Percentiles rank a stretch among this genome's conserved stretches.
Conservation (phyloP, 2,329 filamentous ascomycete species). For the Colletotrichum graminicola region DNA sequence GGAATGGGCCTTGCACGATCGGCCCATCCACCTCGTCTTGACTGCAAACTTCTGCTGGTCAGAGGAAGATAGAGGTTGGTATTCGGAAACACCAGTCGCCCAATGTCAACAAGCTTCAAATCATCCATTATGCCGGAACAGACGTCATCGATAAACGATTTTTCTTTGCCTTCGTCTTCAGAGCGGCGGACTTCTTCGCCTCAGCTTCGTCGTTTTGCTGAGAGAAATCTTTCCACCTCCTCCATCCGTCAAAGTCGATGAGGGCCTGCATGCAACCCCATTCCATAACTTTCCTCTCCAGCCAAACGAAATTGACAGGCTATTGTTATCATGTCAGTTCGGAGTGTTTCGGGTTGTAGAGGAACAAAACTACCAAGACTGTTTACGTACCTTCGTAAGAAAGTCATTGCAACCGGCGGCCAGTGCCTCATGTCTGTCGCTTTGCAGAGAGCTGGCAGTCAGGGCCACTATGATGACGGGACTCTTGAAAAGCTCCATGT, state of each 20-base stretch:
- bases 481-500: slow-evolving; percentile 85
- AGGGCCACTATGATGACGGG: slow-evolving; percentile 98
- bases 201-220: slow-evolving; percentile 60
- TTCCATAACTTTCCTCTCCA: slow-evolving; percentile 97
- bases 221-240: slow-evolving; percentile 92
- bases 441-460: slow-evolving; percentile 93
- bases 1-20: not conserved
- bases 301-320: slow-evolving; percentile 98
- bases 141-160: slow-evolving; percentile 54
- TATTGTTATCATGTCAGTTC: slow-evolving; percentile 52
- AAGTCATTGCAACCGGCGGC: slow-evolving; percentile 99
- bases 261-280: slow-evolving; percentile 99
- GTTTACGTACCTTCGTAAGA: slow-evolving; percentile 83
- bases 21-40: not conserved
- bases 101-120: not conserved
- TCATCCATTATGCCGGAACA: slow-evolving; percentile 25
- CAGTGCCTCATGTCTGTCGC: slow-evolving; percentile 92
- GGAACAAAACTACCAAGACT: not conserved
- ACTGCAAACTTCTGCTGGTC: not conserved
- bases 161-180: slow-evolving; percentile 60
- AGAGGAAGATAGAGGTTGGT: not conserved
- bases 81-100: not conserved
- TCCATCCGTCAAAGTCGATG: slow-evolving; percentile 98
- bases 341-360: not conserved
- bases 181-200: slow-evolving; percentile 55